Evolutionary conservation across 768 basidiomycete genomes (phyloP).

Genomic region (Dentipellis sp.): DNA sequence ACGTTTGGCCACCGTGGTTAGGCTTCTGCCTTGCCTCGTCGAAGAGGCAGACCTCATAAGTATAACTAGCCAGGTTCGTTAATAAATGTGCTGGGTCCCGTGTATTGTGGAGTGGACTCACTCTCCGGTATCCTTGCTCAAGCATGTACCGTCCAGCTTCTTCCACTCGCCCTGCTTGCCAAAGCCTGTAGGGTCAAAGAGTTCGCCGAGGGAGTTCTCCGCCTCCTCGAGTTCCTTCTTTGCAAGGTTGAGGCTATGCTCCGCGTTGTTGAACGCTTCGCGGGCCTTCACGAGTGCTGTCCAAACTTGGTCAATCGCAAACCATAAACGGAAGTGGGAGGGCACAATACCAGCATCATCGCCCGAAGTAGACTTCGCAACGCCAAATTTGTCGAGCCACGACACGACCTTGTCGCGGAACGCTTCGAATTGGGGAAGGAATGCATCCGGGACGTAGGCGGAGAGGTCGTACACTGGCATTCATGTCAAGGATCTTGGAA

Average conservation of each 20-base stretch:
- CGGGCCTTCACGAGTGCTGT: constrained; percentile 54
- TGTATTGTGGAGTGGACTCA: constrained; percentile 33
- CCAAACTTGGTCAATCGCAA: neutral
- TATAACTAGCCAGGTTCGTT: constrained; percentile 50
- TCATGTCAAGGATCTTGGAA: neutral
- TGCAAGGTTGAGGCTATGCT: constrained; percentile 44
- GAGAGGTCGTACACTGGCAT: constrained; percentile 65
- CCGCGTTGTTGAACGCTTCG: constrained; percentile 52
- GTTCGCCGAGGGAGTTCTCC: constrained; percentile 47
- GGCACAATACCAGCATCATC: constrained; percentile 30
- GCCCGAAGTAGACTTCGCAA: constrained; percentile 34
- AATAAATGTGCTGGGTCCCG: neutral
- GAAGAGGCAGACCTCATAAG: constrained; percentile 91
- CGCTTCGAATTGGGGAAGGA: constrained; percentile 65
- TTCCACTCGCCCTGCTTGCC: constrained; percentile 91
- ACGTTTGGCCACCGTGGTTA: constrained; percentile 62
- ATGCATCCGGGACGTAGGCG: constrained; percentile 77
- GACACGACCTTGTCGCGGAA: constrained; percentile 51
- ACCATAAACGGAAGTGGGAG: neutral
- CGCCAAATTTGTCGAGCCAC: constrained; percentile 55
- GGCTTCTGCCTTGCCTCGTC: constrained; percentile 83
- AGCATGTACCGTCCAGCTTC: constrained; percentile 77
- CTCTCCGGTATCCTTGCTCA: constrained; percentile 85
- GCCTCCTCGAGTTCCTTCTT: constrained; percentile 46
- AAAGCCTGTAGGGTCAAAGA: constrained; percentile 60